A percentile compares a stretch with the other conserved stretches of the same genome.
phyloP scores from a whole-genome alignment of 192 early-diverging fungal genomes.

The Entomortierella beljakovae region DNA sequence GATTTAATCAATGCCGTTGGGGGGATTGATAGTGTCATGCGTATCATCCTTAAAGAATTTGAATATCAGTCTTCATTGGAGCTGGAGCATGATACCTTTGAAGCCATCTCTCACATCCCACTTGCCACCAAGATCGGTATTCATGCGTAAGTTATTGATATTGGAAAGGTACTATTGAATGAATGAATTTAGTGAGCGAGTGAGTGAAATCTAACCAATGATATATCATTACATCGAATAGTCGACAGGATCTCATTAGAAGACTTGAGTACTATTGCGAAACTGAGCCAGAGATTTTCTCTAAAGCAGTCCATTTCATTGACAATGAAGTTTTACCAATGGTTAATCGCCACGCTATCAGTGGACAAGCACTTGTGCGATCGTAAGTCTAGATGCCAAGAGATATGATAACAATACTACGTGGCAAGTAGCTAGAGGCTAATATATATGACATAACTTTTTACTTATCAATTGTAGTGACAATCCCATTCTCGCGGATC shows the following conservation, averaged over 20 bases:
- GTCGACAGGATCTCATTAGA: conserved; percentile 63
- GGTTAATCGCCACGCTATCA: conserved; percentile 64
- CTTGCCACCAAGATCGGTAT: conserved; percentile 69
- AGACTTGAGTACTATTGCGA: conserved; percentile 67
- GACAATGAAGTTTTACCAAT: conserved; percentile 61
- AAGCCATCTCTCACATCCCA: conserved; percentile 68
- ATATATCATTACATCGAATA: background rate
- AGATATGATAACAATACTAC: background rate
- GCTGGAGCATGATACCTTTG: conserved; percentile 64
- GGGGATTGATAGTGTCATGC: conserved; percentile 66
- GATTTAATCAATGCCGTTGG: conserved; percentile 70
- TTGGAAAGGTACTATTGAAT: background rate
- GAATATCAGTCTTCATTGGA: conserved; percentile 69
- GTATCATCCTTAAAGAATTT: conserved; percentile 68
- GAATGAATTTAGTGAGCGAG: background rate
- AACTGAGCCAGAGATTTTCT: conserved; percentile 56
- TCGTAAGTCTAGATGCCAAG: conserved; percentile 50
- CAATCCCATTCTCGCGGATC: conserved; percentile 54
- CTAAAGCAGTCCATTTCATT: conserved; percentile 61
- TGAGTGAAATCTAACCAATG: too few relatives aligned
- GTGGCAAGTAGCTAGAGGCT: background rate
- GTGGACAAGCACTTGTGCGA: conserved; percentile 65
- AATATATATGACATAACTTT: background rate
- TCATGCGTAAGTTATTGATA: conserved; percentile 55
- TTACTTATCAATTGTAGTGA: conserved; percentile 35